Evolutionary conservation across 352 stramenopile genomes (phyloP).

Genomic region (Globisporangium viniferum): DNA sequence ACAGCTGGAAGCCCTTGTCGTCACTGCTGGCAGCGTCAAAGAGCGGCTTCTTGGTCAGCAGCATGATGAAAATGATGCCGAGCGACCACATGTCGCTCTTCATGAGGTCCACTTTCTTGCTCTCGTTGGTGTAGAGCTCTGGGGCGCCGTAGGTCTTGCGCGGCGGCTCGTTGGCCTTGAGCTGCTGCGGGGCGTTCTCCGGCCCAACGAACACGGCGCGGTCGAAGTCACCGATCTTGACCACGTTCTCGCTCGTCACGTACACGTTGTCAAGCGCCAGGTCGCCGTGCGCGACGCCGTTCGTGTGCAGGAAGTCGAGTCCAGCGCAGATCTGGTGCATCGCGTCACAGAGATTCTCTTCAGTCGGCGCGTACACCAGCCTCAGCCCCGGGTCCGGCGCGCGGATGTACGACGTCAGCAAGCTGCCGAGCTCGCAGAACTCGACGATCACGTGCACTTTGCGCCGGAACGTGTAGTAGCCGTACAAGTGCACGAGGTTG

Average conservation of each 20-base stretch:
- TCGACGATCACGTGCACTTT: conserved; percentile 59
- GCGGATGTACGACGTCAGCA: conserved; percentile 50
- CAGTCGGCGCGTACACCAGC: conserved; percentile 17
- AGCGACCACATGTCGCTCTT: conserved; percentile 64
- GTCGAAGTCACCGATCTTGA: conserved; percentile 75
- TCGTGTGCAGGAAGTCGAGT: conserved; percentile 47
- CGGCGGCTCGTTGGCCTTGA: conserved; percentile 24
- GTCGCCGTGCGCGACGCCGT: conserved; percentile 64
- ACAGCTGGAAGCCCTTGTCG: conserved; percentile 60
- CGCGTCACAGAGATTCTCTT: conserved; percentile 43
- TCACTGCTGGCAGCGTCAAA: conserved; percentile 40
- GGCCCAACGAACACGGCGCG: conserved; percentile 53
- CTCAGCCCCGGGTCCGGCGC: neutral
- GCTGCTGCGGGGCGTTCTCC: conserved; percentile 31
- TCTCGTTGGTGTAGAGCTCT: conserved; percentile 36
- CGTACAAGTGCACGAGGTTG: conserved; percentile 52
- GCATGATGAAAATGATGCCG: conserved; percentile 51
- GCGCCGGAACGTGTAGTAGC: conserved; percentile 46
- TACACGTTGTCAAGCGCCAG: conserved; percentile 78
- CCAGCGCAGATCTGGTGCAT: conserved; percentile 87
- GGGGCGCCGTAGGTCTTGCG: conserved; percentile 51
- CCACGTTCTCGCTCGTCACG: conserved; percentile 45
- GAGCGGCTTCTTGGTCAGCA: conserved; percentile 54
- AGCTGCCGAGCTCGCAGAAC: conserved; percentile 56
- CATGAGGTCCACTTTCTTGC: conserved; percentile 36